Percentiles rank a stretch among this genome's conserved stretches.
These are phyloP conservation scores for Plasmodium cynomolgi DNA, from an alignment of 169 alveolate species.

Conservation along the genomic window DNA sequence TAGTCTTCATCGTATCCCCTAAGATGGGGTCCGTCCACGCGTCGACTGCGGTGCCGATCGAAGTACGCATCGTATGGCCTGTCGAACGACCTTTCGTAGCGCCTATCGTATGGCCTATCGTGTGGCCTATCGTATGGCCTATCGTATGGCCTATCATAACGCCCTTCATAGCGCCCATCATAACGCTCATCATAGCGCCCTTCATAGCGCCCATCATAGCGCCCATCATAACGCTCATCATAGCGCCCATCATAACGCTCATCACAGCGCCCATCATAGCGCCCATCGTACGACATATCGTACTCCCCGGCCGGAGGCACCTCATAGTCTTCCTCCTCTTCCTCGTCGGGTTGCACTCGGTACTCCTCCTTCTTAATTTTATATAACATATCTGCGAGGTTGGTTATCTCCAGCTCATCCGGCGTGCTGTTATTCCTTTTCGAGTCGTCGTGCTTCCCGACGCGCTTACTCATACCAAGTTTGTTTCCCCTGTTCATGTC, in stretches of 20 bases:
- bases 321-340: not conserved
- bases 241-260: not conserved
- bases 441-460: not conserved
- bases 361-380: constrained; percentile 23
- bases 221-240: not conserved
- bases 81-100: not conserved
- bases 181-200: not conserved
- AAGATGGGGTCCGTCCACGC: not conserved
- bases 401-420: constrained; percentile 5
- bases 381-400: not conserved
- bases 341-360: not conserved
- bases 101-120: not conserved
- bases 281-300: not conserved
- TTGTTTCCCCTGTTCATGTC: not conserved
- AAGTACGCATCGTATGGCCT: not conserved
- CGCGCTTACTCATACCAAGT: not conserved
- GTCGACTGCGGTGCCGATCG: not conserved
- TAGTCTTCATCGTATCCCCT: not conserved
- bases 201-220: not conserved
- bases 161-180: not conserved
- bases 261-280: not conserved
- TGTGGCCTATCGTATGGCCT: not conserved
- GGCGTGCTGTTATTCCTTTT: not conserved
- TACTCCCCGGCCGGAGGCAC: not conserved
- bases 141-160: not conserved